Base-by-base conservation (phyloP, 2,329 filamentous ascomycete species). In the Paracamarosporium sp. region DNA sequence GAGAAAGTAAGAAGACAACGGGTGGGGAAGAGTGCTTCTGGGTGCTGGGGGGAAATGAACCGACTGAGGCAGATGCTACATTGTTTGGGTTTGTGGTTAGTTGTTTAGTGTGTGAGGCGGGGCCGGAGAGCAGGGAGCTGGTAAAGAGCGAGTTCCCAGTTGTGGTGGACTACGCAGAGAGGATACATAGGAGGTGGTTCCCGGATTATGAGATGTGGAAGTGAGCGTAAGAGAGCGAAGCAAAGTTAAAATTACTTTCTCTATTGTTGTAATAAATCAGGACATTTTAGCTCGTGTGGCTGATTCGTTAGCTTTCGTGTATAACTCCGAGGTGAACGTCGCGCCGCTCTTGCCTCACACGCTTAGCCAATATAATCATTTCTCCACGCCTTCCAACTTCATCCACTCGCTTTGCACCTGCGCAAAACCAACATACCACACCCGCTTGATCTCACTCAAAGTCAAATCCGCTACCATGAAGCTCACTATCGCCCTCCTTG, bases 11-110 rank as follows among this genome's bases (percentile, higher is more conserved):
- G 47, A 70, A 75, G n/a, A 75, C 74, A 45, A 58, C 57, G 6
- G 57, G 60, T 6, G 45, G 56, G 0, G 64, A 71, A 0, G 65
- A 70, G 7, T 81, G 82, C 4, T 88, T 88, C 63, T 89, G 86
- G 86, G 67, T 84, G 1, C 69, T 88, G 12, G 86, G 85, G 1
- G 81, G 83, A 0, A 63, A 79, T 0, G 62, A 70, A 2, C 86
- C 86, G 3, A 85, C 83, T 0, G 86, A 89, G 63, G 84, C 79
- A 0, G 87, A 90, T 68, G 77, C 83, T 1, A 77, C 77, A 0
- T 44, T 89, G 5, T 89, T 84, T 72, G 86, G 83, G 0, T 88
- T 88, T 62, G 73, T 88, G 33, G 74, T 77, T 13, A 82, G 81
- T n/a, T 76, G 75, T 1, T 69, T 89, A 59, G 66, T 86, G 2